A percentile compares a stretch with the other conserved stretches of the same genome.
These are phyloP conservation scores for Neurospora sp. DNA, from an alignment of 495 filamentous ascomycete genomes.

Conservation along the genomic window DNA sequence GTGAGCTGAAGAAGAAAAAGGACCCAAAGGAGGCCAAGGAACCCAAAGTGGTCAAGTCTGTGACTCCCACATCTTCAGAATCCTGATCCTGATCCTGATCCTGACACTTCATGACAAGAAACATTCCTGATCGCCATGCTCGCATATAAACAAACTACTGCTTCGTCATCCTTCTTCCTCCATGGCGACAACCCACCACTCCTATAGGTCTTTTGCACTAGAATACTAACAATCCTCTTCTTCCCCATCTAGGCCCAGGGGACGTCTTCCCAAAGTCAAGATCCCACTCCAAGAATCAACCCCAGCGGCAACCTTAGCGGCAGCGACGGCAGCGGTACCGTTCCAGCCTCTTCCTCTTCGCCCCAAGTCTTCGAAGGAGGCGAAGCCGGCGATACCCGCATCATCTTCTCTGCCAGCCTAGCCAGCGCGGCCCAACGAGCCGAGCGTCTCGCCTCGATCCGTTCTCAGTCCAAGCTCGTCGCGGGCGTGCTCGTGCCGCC, in stretches of 20 bases:
- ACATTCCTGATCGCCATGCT: background rate
- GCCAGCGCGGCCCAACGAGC: constrained; percentile 54
- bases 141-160: constrained; percentile 20
- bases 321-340: background rate
- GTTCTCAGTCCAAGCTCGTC: constrained; percentile 43
- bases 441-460: constrained; percentile 50
- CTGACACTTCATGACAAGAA: background rate
- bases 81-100: constrained; percentile 20
- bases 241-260: background rate
- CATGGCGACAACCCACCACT: constrained; percentile 12
- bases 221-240: background rate
- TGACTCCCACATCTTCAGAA: constrained; percentile 11
- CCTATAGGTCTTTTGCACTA: background rate
- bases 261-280: background rate
- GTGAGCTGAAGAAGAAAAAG: constrained; percentile 2
- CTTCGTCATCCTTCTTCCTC: constrained; percentile 13
- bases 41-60: constrained; percentile 18
- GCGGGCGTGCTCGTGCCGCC: constrained; percentile 78
- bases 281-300: background rate
- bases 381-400: constrained; percentile 6
- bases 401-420: constrained; percentile 70
- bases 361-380: background rate
- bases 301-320: background rate
- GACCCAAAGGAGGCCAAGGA: constrained; percentile 3
- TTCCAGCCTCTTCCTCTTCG: background rate